phyloP scores from a whole-genome alignment of 352 stramenopile genomes.

The Blastocystis sp. region DNA sequence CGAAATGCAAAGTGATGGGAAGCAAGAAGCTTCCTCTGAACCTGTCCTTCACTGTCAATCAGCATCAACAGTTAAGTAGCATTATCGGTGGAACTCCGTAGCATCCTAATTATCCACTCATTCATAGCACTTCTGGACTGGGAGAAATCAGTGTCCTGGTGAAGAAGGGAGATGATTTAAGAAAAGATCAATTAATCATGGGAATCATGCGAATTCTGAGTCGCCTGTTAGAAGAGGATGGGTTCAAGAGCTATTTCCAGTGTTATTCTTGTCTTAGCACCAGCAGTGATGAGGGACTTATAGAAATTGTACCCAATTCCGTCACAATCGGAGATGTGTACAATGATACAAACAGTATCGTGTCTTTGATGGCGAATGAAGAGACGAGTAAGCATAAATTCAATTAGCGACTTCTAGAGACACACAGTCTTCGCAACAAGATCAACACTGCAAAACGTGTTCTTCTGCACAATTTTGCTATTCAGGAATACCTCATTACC shows the following conservation, averaged over 20 bases:
- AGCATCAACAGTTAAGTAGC: constrained; percentile 66
- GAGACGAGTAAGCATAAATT: not conserved
- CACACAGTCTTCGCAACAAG: not conserved
- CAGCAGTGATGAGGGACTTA: constrained; percentile 69
- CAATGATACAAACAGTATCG: constrained; percentile 76
- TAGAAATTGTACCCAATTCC: constrained; percentile 77
- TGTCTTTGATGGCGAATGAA: not conserved
- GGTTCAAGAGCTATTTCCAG: constrained; percentile 65
- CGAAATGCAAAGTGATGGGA: constrained; percentile 83
- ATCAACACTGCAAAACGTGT: constrained; percentile 37
- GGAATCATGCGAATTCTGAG: constrained; percentile 84
- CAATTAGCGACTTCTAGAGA: not conserved
- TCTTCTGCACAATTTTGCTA: not conserved
- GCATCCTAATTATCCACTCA: not conserved
- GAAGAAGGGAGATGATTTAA: constrained; percentile 83
- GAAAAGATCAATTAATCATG: constrained; percentile 84
- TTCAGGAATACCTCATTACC: constrained; percentile 46
- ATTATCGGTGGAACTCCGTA: constrained; percentile 24
- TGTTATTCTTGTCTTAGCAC: constrained; percentile 37
- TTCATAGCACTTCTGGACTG: not conserved
- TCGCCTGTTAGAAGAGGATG: constrained; percentile 77
- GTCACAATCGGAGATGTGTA: constrained; percentile 78
- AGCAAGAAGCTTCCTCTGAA: constrained; percentile 84
- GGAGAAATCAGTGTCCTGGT: constrained; percentile 76
- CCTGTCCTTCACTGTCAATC: constrained; percentile 75